These are phyloP conservation scores for Hansenula lynferdii DNA, from an alignment of 1,139 yeast genomes.

Conservation along the genomic window DNA sequence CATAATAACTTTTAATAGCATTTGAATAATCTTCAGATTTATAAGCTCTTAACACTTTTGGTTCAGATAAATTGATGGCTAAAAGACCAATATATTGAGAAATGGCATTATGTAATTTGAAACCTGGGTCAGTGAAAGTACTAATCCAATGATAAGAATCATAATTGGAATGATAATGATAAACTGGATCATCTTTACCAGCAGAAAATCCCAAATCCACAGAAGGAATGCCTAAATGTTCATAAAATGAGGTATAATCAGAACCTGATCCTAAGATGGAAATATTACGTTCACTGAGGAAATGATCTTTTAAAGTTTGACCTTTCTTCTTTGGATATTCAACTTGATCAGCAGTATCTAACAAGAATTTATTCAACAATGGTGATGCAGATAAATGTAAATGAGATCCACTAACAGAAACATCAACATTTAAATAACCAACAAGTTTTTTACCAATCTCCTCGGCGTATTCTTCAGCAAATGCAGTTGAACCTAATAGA, in stretches of 20 bases:
- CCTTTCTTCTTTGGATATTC: constrained; percentile 41
- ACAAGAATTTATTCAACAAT: constrained; percentile 37
- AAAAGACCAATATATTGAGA: constrained; percentile 48
- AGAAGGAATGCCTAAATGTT: constrained; percentile 63
- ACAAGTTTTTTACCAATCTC: constrained; percentile 41
- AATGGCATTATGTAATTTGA: constrained; percentile 47
- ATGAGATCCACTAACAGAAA: constrained; percentile 48
- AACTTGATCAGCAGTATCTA: constrained; percentile 35
- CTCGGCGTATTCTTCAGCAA: constrained; percentile 51
- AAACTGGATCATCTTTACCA: constrained; percentile 43
- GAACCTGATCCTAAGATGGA: constrained; percentile 58
- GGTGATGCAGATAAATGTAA: constrained; percentile 49
- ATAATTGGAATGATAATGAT: constrained; percentile 67
- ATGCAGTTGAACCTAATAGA: constrained; percentile 62
- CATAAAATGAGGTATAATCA: constrained; percentile 64
- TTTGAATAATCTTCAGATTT: constrained; percentile 38
- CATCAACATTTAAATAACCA: constrained; percentile 62
- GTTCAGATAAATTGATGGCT: constrained; percentile 41
- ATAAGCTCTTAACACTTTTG: constrained; percentile 37
- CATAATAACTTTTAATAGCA: constrained; percentile 29
- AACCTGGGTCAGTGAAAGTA: constrained; percentile 53
- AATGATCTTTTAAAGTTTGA: constrained; percentile 53
- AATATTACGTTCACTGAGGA: constrained; percentile 34
- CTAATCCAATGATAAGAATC: constrained; percentile 69
- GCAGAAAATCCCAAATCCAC: constrained; percentile 49